Conservation (phyloP, 2,329 filamentous ascomycete species). For the Fusarium chuoi region DNA sequence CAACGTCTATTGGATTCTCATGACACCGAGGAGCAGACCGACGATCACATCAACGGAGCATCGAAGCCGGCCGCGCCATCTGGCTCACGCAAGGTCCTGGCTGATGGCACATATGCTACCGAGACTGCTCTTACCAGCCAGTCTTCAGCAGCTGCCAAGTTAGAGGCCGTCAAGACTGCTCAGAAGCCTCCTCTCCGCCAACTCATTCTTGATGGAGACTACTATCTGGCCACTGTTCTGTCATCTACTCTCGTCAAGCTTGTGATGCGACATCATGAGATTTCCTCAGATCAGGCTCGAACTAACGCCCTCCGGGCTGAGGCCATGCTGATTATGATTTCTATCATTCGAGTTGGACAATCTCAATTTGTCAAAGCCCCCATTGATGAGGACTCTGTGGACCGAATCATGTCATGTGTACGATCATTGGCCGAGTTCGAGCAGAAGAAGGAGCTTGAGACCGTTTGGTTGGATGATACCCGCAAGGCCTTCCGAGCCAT, state of each 20-base stretch:
- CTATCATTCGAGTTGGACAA: constrained; percentile 95
- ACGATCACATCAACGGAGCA: constrained; percentile 81
- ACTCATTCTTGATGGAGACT: constrained; percentile 96
- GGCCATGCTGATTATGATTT: constrained; percentile 99
- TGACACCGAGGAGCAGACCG: constrained; percentile 72
- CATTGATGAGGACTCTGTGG: constrained; percentile 98
- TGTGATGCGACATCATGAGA: constrained; percentile 96
- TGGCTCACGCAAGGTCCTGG: constrained; percentile 89
- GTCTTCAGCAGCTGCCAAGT: constrained; percentile 86
- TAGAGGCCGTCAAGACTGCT: constrained; percentile 96
- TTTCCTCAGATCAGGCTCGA: constrained; percentile 84
- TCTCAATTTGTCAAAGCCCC: constrained; percentile 98
- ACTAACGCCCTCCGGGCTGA: constrained; percentile 96
- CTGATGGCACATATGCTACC: constrained; percentile 96
- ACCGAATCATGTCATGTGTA: constrained; percentile 97
- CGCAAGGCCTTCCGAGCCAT: constrained; percentile 95
- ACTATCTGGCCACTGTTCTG: constrained; percentile 94
- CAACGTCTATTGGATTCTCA: constrained; percentile 90
- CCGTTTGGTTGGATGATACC: constrained; percentile 93
- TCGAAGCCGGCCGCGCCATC: constrained; percentile 79
- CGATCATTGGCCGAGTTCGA: constrained; percentile 90
- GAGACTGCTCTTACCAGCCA: constrained; percentile 96
- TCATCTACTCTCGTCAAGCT: constrained; percentile 96
- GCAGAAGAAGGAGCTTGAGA: constrained; percentile 89
- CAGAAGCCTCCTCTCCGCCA: constrained; percentile 95